Percentiles rank a stretch among this genome's conserved stretches.
Evolutionary conservation across 441 rosid species (phyloP).

Genomic region (Erysimum cheiri): DNA sequence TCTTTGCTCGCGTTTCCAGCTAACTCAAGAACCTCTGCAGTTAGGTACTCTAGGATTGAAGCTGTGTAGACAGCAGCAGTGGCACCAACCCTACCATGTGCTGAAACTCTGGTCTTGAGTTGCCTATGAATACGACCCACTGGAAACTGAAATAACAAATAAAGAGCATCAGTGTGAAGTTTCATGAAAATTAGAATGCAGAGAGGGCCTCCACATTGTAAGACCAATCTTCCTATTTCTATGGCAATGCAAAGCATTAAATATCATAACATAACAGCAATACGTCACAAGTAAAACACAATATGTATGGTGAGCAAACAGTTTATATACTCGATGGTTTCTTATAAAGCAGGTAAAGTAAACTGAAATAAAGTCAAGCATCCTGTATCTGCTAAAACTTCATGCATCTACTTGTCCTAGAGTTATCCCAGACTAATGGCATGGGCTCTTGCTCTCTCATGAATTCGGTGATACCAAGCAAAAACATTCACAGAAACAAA

Average conservation of each 20-base stretch:
- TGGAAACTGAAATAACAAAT: slow-evolving; percentile 60
- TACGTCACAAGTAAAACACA: not conserved
- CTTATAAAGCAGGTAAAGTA: too few relatives aligned
- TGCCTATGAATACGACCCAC: slow-evolving; percentile 96
- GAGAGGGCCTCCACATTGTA: not conserved
- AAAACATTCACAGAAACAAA: too few relatives aligned
- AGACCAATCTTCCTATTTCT: not conserved
- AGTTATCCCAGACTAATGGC: not conserved
- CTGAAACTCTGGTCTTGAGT: slow-evolving; percentile 69
- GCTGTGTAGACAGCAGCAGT: slow-evolving; percentile 94
- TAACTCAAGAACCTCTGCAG: slow-evolving; percentile 93
- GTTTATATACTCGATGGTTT: not conserved
- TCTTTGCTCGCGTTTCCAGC: slow-evolving; percentile 97
- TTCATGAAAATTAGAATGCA: not conserved
- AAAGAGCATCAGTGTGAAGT: not conserved
- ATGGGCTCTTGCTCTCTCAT: not conserved
- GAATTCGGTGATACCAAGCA: not conserved
- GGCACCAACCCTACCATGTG: slow-evolving; percentile 89
- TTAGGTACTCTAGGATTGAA: slow-evolving; percentile 86
- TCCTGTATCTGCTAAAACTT: too few relatives aligned
- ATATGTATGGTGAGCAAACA: not conserved
- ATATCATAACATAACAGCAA: not conserved
- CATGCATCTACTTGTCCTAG: too few relatives aligned
- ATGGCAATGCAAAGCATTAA: not conserved
- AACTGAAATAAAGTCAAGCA: too few relatives aligned